Base-by-base conservation (phyloP, 2,329 filamentous ascomycete species). In the Scedosporium minutisporum region DNA sequence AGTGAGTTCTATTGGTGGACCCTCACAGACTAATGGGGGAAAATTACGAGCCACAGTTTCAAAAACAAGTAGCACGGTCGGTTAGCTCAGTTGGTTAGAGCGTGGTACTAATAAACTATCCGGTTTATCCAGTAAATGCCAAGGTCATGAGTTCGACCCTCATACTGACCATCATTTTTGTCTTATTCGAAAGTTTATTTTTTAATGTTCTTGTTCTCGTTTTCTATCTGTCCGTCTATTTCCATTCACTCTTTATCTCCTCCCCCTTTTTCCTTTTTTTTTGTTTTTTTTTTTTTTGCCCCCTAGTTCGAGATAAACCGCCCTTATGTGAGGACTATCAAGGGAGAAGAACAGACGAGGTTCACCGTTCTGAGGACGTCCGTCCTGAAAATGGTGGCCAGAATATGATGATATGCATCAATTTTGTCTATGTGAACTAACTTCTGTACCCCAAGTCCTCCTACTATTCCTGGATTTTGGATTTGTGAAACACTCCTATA, bases 401-500 rank as follows among this genome's bases (percentile, higher is more conserved):
- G 10, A 38, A 10, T 38, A 38, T 38, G 4, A 38, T 12, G 10
- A 38, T 38, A 12, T 18, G 3, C 21, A 46, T 46, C 18, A 23
- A 6, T 16, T 9, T 21, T 48, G 61, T 27, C 21, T 48, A 48
- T 48, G 16, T 48, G 33, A 12, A 38, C 33, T n/a, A 23, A 51
- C 9, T 23, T 23, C 21, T 16, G 16, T 12, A 51, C 14, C 7
- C 42, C 14, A 55, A 55, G n/a, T n/a, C n/a, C 10, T 21, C 16
- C 44, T 18, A 16, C 25, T 65, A 80, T 64, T 79, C 70, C 65
- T 78, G 75, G 48, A 80, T 75, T 63, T 75, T 70, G 65, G 75
- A 69, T 66, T 80, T 80, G 63, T 79, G 77, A 64, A 80, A 80
- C 2, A 79, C 66, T 63, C 70, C 77, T 78, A 65, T 2, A 65